Percentiles rank a stretch among this genome's conserved stretches.
Evolutionary conservation across 2,329 filamentous ascomycete species (phyloP).

Genomic region (Aspergillus candidus): DNA sequence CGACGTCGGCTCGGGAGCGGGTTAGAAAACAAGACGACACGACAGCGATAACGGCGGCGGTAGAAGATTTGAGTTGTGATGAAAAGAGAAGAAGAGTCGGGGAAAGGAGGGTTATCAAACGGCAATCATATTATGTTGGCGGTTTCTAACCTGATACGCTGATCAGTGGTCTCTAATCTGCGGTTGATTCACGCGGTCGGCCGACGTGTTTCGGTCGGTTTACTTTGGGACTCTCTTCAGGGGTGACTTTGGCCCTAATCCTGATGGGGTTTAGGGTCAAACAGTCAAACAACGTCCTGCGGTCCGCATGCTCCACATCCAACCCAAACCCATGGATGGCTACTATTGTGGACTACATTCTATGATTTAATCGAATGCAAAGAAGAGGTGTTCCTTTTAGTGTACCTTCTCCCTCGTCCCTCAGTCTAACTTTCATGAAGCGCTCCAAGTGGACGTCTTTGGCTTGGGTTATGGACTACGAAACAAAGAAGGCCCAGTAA

Average conservation of each 20-base stretch:
- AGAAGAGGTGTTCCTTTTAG: too few relatives aligned
- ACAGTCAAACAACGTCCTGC: background rate
- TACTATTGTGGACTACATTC: too few relatives aligned
- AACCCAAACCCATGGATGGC: too few relatives aligned
- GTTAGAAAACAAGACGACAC: slow-evolving; percentile 2
- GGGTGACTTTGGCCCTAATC: background rate
- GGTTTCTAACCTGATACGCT: too few relatives aligned
- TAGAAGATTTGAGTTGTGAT: background rate
- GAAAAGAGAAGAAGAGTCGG: too few relatives aligned
- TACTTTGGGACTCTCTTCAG: slow-evolving; percentile 5
- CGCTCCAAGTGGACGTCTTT: too few relatives aligned
- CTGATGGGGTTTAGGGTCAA: background rate
- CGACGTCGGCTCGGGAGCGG: slow-evolving; percentile 5
- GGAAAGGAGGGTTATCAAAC: background rate
- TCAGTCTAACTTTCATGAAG: too few relatives aligned
- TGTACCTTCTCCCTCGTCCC: too few relatives aligned
- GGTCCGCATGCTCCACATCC: slow-evolving; percentile 1
- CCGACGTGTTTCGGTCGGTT: slow-evolving; percentile 5
- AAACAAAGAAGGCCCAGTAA: too few relatives aligned
- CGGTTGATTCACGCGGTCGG: slow-evolving; percentile 1
- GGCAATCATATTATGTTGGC: too few relatives aligned
- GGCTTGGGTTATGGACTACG: too few relatives aligned
- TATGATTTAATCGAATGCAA: too few relatives aligned
- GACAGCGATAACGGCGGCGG: background rate
- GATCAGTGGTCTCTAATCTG: background rate